Evolutionary conservation across 148 eudicot genomes (phyloP).

Genomic region (Rhododendron ferrugineum): DNA sequence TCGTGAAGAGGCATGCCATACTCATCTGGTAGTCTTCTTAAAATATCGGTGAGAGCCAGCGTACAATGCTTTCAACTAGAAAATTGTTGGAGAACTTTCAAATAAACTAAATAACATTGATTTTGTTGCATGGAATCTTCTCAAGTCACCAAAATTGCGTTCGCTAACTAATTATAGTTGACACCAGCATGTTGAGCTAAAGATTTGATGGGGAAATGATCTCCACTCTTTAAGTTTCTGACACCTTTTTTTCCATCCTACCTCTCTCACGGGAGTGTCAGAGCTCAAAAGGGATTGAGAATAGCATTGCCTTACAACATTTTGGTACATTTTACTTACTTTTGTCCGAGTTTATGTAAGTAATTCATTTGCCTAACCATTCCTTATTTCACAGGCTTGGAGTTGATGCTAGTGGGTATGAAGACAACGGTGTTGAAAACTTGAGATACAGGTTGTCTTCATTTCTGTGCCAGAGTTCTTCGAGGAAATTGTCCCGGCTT

Average conservation of each 20-base stretch:
- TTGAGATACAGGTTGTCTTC: constrained; percentile 32
- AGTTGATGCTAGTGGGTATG: constrained; percentile 48
- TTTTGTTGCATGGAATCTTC: not conserved
- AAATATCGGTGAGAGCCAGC: not conserved
- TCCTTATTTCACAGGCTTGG: constrained; percentile 38
- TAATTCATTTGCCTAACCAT: not conserved
- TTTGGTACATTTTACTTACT: not conserved
- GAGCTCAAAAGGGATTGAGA: not conserved
- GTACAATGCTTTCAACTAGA: not conserved
- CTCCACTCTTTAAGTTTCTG: not conserved
- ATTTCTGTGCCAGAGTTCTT: constrained; percentile 21
- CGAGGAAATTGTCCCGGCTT: constrained; percentile 11
- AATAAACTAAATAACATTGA: not conserved
- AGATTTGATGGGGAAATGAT: not conserved
- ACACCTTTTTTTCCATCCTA: not conserved
- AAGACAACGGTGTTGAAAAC: constrained; percentile 40
- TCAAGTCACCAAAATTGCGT: not conserved
- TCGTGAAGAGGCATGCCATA: not conserved
- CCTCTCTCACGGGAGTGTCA: not conserved
- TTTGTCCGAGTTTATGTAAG: not conserved
- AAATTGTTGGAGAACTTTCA: not conserved
- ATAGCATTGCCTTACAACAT: not conserved
- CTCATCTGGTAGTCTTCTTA: not conserved
- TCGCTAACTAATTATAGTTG: not conserved
- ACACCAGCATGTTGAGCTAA: not conserved